phyloP scores from a whole-genome alignment of 225 moss, liverwort and hornwort genomes.

The Asterella californica region DNA sequence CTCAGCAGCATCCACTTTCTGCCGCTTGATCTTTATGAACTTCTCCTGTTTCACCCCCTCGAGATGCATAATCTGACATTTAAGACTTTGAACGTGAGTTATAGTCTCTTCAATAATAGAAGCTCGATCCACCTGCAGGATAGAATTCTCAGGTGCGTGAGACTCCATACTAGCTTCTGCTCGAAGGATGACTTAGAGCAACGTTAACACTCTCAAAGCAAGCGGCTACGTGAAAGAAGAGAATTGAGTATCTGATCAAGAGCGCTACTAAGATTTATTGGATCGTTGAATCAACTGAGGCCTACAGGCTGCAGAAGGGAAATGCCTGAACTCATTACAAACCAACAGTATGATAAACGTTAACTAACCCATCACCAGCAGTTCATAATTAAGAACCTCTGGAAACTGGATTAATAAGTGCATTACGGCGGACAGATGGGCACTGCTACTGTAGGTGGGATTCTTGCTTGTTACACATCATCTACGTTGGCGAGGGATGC shows the following conservation, averaged over 20 bases:
- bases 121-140: slow-evolving; percentile 1
- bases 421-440: no score
- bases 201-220: not conserved
- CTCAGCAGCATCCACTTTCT: no score
- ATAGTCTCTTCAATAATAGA: slow-evolving; percentile 3
- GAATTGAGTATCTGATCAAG: not conserved
- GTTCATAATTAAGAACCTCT: no score
- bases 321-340: no score
- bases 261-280: not conserved
- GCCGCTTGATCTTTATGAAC: not conserved
- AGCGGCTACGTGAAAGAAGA: not conserved
- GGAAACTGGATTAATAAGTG: no score
- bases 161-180: not conserved
- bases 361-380: no score
- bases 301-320: not conserved
- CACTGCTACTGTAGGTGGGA: no score
- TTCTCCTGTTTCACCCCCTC: slow-evolving; percentile 3
- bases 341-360: no score
- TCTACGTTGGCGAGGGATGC: no score
- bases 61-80: not conserved
- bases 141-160: not conserved
- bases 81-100: not conserved
- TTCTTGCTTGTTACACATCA: no score
- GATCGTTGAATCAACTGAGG: not conserved
- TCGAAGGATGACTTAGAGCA: not conserved